phyloP scores from a whole-genome alignment of 805 yeast genomes.

The Kuraishia capsulata region DNA sequence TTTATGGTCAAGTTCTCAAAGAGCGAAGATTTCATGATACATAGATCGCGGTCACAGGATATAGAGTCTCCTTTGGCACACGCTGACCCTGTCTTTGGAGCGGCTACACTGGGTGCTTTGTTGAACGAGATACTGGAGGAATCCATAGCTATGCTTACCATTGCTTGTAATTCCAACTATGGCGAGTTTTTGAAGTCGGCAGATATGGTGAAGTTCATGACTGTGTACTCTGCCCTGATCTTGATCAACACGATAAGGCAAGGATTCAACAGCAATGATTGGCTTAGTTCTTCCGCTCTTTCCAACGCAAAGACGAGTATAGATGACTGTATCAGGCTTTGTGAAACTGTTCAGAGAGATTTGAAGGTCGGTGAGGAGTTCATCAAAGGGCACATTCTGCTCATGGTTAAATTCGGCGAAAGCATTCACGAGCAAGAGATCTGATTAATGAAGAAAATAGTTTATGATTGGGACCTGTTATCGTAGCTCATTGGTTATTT shows the following conservation, averaged over 20 bases:
- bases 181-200: constrained; percentile 4
- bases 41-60: not conserved
- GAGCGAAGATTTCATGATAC: constrained; percentile 1
- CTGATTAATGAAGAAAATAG: not conserved
- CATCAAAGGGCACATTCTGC: constrained; percentile 4
- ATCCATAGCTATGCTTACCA: constrained; percentile 5
- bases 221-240: constrained; percentile 6
- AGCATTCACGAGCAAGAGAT: constrained; percentile 5
- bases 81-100: not conserved
- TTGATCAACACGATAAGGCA: constrained; percentile 5
- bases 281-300: constrained; percentile 2
- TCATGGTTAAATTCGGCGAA: constrained; percentile 4
- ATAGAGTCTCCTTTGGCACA: not conserved
- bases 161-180: constrained; percentile 1
- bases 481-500: too few relatives aligned
- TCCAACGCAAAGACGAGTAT: constrained; percentile 1
- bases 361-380: constrained; percentile 5
- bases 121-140: constrained; percentile 3
- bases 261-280: constrained; percentile 5
- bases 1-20: constrained; percentile 8
- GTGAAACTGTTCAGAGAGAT: constrained; percentile 4
- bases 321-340: constrained; percentile 3
- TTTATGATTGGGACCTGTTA: not conserved
- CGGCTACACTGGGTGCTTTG: not conserved
- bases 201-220: constrained; percentile 7